phyloP scores from a whole-genome alignment of 2,329 filamentous ascomycete genomes.

The Thielaviopsis musarum region DNA sequence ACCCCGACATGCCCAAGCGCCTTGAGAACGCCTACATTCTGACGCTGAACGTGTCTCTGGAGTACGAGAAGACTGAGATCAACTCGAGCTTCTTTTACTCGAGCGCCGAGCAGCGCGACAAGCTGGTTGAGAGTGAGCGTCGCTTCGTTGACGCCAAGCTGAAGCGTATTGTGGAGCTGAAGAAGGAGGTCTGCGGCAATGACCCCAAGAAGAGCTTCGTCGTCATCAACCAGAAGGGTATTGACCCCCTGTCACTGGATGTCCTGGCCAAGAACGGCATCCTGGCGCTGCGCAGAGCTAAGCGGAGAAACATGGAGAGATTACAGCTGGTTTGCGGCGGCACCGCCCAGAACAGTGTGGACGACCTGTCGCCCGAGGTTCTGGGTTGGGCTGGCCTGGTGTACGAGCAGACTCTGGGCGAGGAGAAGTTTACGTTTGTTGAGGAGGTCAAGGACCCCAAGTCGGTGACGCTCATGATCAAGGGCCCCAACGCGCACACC shows the following conservation, averaged over 20 bases:
- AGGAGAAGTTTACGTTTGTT: constrained; percentile 98
- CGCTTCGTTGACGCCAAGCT: constrained; percentile 92
- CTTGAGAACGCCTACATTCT: constrained; percentile 92
- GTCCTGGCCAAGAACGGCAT: constrained; percentile 97
- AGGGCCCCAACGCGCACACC: constrained; percentile 91
- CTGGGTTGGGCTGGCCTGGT: constrained; percentile 93
- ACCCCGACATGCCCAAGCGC: constrained; percentile 95
- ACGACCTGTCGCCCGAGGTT: constrained; percentile 72
- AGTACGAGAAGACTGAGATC: constrained; percentile 98
- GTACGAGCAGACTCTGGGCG: constrained; percentile 91
- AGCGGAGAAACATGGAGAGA: constrained; percentile 98
- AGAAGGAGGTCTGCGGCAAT: constrained; percentile 90
- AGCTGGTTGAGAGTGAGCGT: constrained; percentile 93
- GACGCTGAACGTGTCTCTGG: constrained; percentile 87
- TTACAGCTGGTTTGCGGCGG: constrained; percentile 90
- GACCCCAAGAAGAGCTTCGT: constrained; percentile 93
- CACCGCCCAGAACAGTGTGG: constrained; percentile 84
- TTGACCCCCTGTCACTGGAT: constrained; percentile 88
- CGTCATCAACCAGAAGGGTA: constrained; percentile 98
- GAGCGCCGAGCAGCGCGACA: constrained; percentile 89
- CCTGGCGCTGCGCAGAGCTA: constrained; percentile 79
- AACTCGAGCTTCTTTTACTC: constrained; percentile 99
- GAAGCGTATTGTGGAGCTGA: constrained; percentile 92
- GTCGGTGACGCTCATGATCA: constrained; percentile 93
- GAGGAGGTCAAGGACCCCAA: constrained; percentile 98